Conservation (phyloP, 306 rosid species). For the Lathyrus aphaca region DNA sequence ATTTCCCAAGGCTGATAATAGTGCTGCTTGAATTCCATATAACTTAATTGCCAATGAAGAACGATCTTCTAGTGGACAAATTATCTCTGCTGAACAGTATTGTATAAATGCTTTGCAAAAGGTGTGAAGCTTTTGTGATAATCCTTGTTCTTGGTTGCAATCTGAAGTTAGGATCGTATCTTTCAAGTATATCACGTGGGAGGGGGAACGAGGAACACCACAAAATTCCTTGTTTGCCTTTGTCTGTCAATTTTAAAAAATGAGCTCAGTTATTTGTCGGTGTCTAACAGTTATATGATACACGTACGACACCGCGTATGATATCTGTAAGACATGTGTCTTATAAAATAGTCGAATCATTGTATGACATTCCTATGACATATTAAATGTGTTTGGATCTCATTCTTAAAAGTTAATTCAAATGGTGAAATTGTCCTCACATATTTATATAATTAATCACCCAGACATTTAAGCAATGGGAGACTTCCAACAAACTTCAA, state of each 20-base stretch:
- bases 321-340: too few species aligned
- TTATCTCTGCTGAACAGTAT: slow-evolving; percentile 20
- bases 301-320: too few species aligned
- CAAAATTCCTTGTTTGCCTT: slow-evolving; percentile 10
- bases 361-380: too few species aligned
- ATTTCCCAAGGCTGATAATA: slow-evolving; percentile 30
- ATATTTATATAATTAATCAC: too few species aligned
- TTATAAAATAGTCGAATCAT: too few species aligned
- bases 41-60: slow-evolving; percentile 34
- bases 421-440: too few species aligned
- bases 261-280: not conserved
- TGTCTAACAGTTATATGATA: too few species aligned
- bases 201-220: slow-evolving; percentile 1
- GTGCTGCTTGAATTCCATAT: slow-evolving; percentile 38
- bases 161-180: not conserved
- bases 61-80: slow-evolving; percentile 35
- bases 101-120: not conserved
- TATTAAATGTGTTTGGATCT: too few species aligned
- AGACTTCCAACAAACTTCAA: too few species aligned
- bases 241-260: not conserved
- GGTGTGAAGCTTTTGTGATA: not conserved
- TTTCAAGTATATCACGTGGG: slow-evolving; percentile 34
- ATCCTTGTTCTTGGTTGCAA: not conserved
- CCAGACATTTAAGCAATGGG: too few species aligned
- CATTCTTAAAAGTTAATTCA: too few species aligned